These are phyloP conservation scores for Colletotrichum brevisporum DNA, from an alignment of 2,329 filamentous ascomycete species.

Conservation along the genomic window DNA sequence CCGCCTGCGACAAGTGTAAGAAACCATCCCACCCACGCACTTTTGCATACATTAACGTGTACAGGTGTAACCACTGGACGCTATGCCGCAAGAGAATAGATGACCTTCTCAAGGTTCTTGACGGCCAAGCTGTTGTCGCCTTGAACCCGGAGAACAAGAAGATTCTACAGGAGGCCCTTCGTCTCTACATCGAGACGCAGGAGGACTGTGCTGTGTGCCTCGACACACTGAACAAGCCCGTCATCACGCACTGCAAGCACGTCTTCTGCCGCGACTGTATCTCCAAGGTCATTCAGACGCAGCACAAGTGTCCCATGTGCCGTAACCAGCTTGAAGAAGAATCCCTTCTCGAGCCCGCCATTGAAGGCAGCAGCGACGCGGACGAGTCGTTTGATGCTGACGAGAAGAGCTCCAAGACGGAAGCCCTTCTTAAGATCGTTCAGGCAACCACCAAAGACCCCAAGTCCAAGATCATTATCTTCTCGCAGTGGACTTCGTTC, in stretches of 20 bases:
- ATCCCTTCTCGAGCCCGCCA: slow-evolving; percentile 74
- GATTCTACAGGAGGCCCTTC: slow-evolving; percentile 81
- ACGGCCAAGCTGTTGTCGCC: slow-evolving; percentile 75
- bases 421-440: slow-evolving; percentile 82
- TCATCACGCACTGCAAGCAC: slow-evolving; percentile 90
- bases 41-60: slow-evolving; percentile 39
- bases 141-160: slow-evolving; percentile 80
- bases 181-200: slow-evolving; percentile 82
- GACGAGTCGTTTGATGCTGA: slow-evolving; percentile 71
- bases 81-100: slow-evolving; percentile 82
- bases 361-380: slow-evolving; percentile 63
- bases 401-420: slow-evolving; percentile 84
- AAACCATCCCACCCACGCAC: slow-evolving; percentile 44
- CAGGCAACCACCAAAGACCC: slow-evolving; percentile 75
- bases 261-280: slow-evolving; percentile 84
- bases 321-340: slow-evolving; percentile 75
- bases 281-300: slow-evolving; percentile 78
- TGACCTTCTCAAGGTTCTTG: slow-evolving; percentile 78
- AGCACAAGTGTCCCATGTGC: slow-evolving; percentile 89
- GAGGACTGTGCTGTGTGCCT: slow-evolving; percentile 90
- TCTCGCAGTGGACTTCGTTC: slow-evolving; percentile 84
- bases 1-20: slow-evolving; percentile 80
- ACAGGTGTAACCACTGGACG: slow-evolving; percentile 86
- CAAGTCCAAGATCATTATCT: slow-evolving; percentile 78
- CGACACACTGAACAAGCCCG: slow-evolving; percentile 77